These are phyloP conservation scores for Apiotrichum gracile DNA, from an alignment of 1,284 basidiomycete genomes.

Conservation along the genomic window DNA sequence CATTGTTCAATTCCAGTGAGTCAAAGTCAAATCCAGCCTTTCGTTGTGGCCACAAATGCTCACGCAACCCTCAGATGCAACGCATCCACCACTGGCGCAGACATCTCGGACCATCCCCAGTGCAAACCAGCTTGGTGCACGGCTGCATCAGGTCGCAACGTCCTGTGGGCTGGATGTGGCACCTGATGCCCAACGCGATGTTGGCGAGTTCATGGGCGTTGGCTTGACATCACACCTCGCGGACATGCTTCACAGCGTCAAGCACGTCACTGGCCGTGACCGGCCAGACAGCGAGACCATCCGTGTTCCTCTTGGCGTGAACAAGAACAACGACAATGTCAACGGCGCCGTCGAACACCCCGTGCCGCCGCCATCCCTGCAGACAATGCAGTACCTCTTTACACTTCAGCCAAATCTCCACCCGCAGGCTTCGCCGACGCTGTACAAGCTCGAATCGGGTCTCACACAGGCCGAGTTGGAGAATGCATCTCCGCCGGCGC, in stretches of 20 bases:
- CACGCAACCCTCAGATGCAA: neutral
- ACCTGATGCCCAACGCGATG: slow-evolving; percentile 21
- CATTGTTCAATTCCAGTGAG: slow-evolving; percentile 13
- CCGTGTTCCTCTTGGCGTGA: slow-evolving; percentile 21
- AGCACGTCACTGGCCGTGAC: slow-evolving; percentile 33
- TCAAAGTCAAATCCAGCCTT: neutral
- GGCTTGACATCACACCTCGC: slow-evolving; percentile 38
- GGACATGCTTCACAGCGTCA: slow-evolving; percentile 32
- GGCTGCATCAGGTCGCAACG: slow-evolving; percentile 31
- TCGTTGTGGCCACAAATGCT: neutral
- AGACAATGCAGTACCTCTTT: slow-evolving; percentile 35
- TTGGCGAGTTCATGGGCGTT: slow-evolving; percentile 44
- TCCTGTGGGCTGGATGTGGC: slow-evolving; percentile 26
- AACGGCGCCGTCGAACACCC: slow-evolving; percentile 1
- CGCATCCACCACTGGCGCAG: slow-evolving; percentile 23
- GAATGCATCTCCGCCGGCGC: neutral
- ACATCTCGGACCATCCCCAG: slow-evolving; percentile 29
- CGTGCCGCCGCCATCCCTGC: slow-evolving; percentile 22
- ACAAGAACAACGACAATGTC: slow-evolving; percentile 1
- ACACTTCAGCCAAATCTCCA: slow-evolving; percentile 33
- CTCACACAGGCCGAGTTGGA: slow-evolving; percentile 30
- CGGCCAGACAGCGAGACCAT: slow-evolving; percentile 33
- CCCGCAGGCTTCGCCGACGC: slow-evolving; percentile 34
- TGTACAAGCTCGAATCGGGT: slow-evolving; percentile 33
- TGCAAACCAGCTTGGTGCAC: slow-evolving; percentile 29